Evolutionary conservation across 805 yeast species (phyloP).

Genomic region (Cyberlindnera xylosilytica): DNA sequence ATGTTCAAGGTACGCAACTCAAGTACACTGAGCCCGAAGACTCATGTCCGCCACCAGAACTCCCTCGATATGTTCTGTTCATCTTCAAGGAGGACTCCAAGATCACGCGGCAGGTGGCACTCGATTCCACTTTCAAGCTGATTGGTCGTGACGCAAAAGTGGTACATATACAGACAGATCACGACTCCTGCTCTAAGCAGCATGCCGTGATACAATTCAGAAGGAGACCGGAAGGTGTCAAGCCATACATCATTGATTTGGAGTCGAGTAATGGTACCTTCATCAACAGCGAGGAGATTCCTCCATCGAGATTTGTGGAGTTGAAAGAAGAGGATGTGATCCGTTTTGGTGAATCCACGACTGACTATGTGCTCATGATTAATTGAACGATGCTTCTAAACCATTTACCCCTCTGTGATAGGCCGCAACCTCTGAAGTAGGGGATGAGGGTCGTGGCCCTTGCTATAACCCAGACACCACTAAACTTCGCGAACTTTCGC

Average conservation of each 20-base stretch:
- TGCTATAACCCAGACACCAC: too few species aligned
- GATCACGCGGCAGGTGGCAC: slow-evolving; percentile 22
- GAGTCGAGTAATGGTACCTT: slow-evolving; percentile 47
- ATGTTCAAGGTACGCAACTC: slow-evolving; percentile 33
- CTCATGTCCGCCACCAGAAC: slow-evolving; percentile 28
- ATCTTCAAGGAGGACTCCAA: slow-evolving; percentile 30
- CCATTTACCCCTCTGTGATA: too few species aligned
- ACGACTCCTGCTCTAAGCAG: slow-evolving; percentile 40
- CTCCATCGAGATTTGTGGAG: slow-evolving; percentile 40
- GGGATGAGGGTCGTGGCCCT: too few species aligned
- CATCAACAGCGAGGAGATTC: slow-evolving; percentile 38
- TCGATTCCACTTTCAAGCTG: slow-evolving; percentile 30
- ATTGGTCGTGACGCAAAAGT: slow-evolving; percentile 37
- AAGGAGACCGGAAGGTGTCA: slow-evolving; percentile 1
- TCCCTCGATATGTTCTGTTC: slow-evolving; percentile 27
- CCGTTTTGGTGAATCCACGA: slow-evolving; percentile 34
- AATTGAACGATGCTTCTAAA: too few species aligned
- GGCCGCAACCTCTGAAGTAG: too few species aligned
- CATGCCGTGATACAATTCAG: slow-evolving; percentile 50
- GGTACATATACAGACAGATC: slow-evolving; percentile 36
- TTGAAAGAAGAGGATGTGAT: slow-evolving; percentile 39
- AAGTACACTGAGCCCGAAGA: slow-evolving; percentile 39
- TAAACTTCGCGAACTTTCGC: too few species aligned
- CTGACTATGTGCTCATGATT: slow-evolving; percentile 29
- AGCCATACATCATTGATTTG: slow-evolving; percentile 42